Evolutionary conservation across 257 asterid species (phyloP), one percentile per base, ranked within the genome.

Genomic region (Solanum megistacrolobum): DNA sequence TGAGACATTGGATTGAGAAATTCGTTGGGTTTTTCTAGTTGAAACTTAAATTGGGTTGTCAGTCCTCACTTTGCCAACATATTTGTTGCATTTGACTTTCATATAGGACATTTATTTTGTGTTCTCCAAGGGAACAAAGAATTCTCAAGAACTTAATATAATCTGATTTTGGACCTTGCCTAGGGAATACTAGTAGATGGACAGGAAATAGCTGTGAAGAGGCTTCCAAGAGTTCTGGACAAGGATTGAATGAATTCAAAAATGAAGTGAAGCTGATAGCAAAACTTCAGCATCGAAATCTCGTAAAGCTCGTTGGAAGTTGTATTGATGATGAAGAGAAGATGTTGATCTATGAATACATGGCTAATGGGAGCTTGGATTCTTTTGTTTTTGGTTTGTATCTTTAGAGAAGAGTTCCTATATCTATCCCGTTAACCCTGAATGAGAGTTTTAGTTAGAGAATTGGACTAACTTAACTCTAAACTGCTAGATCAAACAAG

Each of bases 261-360:
- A 88, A 88, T 83, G 88, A 88, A 74, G 78, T 88, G 12, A 83
- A 5, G 6, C 25, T 88, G 58, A 72, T 88, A 34, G 83, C 89
- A 11, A 72, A 83, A 38, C 89, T 87, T 73, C 89, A 87, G 27
- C 87, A 87, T 58, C 16, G 55, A 29, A 81, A 87, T 75, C 52
- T 87, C 4, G 89, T 87, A 76, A 87, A 74, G 21, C 36, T 87
- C 16, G 11, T 79, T 5, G 87, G 87, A 9, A 66, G 60, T 66
- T 87, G 90, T 78, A 68, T 36, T n/a, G 55, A 88, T 4, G 88
- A 8, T 21, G 90, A 73, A 35, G 90, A 88, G 62, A 88, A 84
- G 55, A 58, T 87, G 79, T 36, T 87, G 81, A 74, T 83, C 55
- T 87, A 87, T 0, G 58, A 87, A 38, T 87, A 87, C 83, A 62